Conservation (phyloP, 2,329 filamentous ascomycete species). For the Nothomitra cinnamomea region DNA sequence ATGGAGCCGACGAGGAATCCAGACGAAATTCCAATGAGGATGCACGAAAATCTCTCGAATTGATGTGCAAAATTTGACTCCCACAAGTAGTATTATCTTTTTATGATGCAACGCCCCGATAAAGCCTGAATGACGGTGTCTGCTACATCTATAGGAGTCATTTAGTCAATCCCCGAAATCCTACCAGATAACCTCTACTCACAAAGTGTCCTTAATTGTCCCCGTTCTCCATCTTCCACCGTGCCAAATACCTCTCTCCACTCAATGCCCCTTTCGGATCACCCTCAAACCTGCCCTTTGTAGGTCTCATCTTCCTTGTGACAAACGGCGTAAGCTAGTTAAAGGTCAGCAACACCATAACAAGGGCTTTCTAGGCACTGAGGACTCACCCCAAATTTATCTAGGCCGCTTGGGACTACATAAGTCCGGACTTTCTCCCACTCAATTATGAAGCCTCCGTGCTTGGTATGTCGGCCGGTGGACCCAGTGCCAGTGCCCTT, state of each 20-base stretch:
- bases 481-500: slow-evolving; percentile 84
- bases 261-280: slow-evolving; percentile 41
- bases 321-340: slow-evolving; percentile 65
- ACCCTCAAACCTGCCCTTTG: slow-evolving; percentile 33
- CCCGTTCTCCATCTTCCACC: slow-evolving; percentile 54
- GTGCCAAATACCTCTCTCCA: slow-evolving; percentile 43
- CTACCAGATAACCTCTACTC: background rate
- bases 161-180: too few relatives aligned
- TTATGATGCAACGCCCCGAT: too few relatives aligned
- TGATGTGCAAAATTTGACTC: too few relatives aligned
- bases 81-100: too few relatives aligned
- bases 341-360: background rate
- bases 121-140: too few relatives aligned
- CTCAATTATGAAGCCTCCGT: slow-evolving; percentile 71
- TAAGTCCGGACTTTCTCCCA: slow-evolving; percentile 83
- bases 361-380: background rate
- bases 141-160: too few relatives aligned
- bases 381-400: slow-evolving; percentile 48
- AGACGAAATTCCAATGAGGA: too few relatives aligned
- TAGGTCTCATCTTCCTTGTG: slow-evolving; percentile 37
- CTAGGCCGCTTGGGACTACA: slow-evolving; percentile 54
- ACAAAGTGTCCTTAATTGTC: slow-evolving; percentile 17
- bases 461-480: slow-evolving; percentile 71
- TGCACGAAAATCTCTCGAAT: too few relatives aligned
- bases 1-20: too few relatives aligned